phyloP scores from a whole-genome alignment of 352 stramenopile species.

The Blastocystis sp. region DNA sequence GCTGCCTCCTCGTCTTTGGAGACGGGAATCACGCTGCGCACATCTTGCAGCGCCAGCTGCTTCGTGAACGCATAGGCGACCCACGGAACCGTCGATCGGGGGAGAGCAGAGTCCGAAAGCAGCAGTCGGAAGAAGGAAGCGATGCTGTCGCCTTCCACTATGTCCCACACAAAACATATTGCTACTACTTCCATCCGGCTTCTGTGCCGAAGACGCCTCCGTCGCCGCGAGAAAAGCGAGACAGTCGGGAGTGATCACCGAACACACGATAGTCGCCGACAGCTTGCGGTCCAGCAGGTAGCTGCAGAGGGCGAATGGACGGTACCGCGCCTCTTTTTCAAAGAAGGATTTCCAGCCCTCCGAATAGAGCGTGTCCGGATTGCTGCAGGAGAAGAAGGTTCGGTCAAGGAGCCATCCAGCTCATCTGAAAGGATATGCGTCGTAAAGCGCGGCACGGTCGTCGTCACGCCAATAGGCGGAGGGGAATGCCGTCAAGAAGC shows the following conservation, averaged over 20 bases:
- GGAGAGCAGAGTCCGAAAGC: not conserved
- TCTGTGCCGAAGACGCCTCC: not conserved
- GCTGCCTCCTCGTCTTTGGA: not conserved
- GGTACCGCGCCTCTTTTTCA: conserved; percentile 1
- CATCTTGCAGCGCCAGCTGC: not conserved
- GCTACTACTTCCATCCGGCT: not conserved
- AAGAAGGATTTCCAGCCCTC: not conserved
- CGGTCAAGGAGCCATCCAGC: not conserved
- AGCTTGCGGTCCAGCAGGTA: not conserved
- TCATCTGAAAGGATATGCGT: not conserved
- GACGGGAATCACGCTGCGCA: not conserved
- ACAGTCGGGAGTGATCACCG: not conserved
- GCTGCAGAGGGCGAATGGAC: not conserved
- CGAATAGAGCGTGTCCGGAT: too few relatives aligned
- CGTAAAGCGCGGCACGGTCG: not conserved
- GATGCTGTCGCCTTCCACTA: not conserved
- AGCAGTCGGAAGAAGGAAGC: not conserved
- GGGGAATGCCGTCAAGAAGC: conserved; percentile 3
- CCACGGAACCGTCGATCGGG: not conserved
- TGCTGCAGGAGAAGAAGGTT: not conserved
- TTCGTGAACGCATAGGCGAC: not conserved
- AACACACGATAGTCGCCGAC: not conserved
- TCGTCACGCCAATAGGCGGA: not conserved
- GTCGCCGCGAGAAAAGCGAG: not conserved
- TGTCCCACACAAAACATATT: not conserved